Base-by-base conservation (phyloP, 176 grass and related monocot genomes). In the Rhynchospora tenuis region DNA sequence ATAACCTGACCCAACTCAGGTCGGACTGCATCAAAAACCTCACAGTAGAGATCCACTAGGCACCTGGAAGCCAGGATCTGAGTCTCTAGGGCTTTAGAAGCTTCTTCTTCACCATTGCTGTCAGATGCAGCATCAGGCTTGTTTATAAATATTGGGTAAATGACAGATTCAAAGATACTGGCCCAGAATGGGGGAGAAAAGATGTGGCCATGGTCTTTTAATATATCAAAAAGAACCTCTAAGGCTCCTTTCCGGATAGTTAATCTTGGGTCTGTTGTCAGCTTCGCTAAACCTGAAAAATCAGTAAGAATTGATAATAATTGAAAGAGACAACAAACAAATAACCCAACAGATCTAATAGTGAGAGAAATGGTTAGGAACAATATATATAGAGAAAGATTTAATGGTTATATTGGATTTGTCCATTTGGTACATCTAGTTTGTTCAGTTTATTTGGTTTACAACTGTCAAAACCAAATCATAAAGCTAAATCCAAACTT, bases 191-290 rank as follows among this genome's bases (percentile, higher is more conserved):
- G 84, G 84, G 77, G 80, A 8, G 93, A 91, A 73, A 99, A 99
- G 52, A 99, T 91, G 86, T 93, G 86, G 54, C 96, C 93, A 78
- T 95, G 96, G 75, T 99, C 93, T 76, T 93, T 87, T 68, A 99
- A 84, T 64, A 93, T 99, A 70, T 99, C 93, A 90, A 99, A 99
- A 78, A 98, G 93, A 85, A 98, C 96, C 85, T 98, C 93, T 54
- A 95, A 83, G 85, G 96, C 88, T 86, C 96, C 91, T 93, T 98
- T 98, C 65, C 96, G 88, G 45, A 98, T 95, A 56, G 92, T 95
- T 89, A 93, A 89, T 71, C 96, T 91, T 66, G 91, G 83, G 80
- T 99, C 96, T 64, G 86, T 84, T 74, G 96, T 93, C 84, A 99
- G 87, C 77, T 92, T 93, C 33, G 93, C 89, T 75, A 98, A 88